Evolutionary conservation across 768 basidiomycete genomes (phyloP), one percentile per base, ranked within the genome.

Genomic region (Pleurotus pulmonarius): DNA sequence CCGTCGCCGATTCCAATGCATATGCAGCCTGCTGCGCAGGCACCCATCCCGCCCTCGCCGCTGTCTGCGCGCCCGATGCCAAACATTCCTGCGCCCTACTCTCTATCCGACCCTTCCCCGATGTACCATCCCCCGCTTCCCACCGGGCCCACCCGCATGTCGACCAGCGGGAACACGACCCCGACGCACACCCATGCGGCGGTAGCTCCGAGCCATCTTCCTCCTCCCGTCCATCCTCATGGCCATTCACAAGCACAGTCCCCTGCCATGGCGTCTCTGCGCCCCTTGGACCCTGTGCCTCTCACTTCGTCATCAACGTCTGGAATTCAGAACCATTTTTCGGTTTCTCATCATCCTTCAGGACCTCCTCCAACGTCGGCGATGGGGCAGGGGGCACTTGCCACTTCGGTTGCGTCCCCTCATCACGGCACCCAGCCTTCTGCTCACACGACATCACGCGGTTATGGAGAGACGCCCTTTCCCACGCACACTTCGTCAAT

Each of bases 251-350:
- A 60, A 46, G 48, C 49, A 9, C 51, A 53, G 39, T 71, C 56
- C 37, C 73, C 51, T 52, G 70, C 63, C 46, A 74, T 59, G 67
- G 64, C 64, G 11, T 68, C 69, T 3, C 65, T 73, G 8, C 63
- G 67, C 1, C 69, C 70, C 34, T 59, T 61, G 56, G 53, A 64
- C 67, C 63, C 57, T 64, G 58, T n/a, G 26, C 56, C 18, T 34
- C 59, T 22, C 58, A 13, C 67, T 59, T 48, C 46, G 60, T 41
- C 55, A 51, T 47, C 43, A n/a, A 46, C 44, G n/a, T 40, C 43
- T n/a, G 52, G 43, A 44, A n/a, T 43, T 58, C 18, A 67, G 69
- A 34, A 34, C 29, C 51, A 53, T 38, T 53, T 16, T 44, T 22
- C 41, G 20, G 41, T 44, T 44, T 3, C 29, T 34, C 29, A 49